Percentiles rank a stretch among this genome's conserved stretches.
Evolutionary conservation across 108 stramenopile genomes (phyloP).

Genomic region (Licmophora abbreviata): DNA sequence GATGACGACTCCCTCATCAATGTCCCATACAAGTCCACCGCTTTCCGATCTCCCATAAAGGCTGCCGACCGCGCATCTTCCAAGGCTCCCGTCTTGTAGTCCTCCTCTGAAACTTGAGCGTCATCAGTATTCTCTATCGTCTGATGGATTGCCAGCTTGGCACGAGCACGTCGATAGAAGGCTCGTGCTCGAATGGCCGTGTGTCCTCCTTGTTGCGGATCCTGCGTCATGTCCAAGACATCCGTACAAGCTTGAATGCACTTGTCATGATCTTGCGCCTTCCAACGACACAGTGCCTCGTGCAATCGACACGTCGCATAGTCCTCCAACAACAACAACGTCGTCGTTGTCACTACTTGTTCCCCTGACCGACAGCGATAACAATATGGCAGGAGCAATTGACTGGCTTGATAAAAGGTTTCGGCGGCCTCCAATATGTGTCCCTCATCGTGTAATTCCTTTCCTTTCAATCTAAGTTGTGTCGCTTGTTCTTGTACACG

Average conservation of each 20-base stretch:
- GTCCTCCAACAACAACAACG: conserved; percentile 29
- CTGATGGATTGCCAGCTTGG: conserved; percentile 52
- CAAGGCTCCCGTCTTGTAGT: conserved; percentile 48
- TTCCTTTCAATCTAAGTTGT: conserved; percentile 36
- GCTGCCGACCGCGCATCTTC: conserved; percentile 70
- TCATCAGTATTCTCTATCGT: no score
- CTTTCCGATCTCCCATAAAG: conserved; percentile 80
- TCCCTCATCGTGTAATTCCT: conserved; percentile 52
- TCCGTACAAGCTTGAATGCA: conserved; percentile 58
- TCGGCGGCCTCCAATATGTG: conserved; percentile 35
- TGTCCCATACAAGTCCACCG: conserved; percentile 66
- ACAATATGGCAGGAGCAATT: no score
- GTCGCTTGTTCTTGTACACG: conserved; percentile 15
- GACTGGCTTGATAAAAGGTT: conserved; percentile 50
- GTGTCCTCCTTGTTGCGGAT: background rate
- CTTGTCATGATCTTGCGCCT: conserved; percentile 34
- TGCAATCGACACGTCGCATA: conserved; percentile 74
- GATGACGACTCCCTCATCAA: conserved; percentile 39
- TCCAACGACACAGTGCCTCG: conserved; percentile 76
- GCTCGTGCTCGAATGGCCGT: conserved; percentile 62
- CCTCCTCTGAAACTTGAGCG: conserved; percentile 8
- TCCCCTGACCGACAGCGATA: no score
- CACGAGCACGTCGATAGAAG: conserved; percentile 75
- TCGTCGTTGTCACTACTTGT: conserved; percentile 7
- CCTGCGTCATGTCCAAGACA: conserved; percentile 44